These are phyloP conservation scores for Prosopis cineraria DNA, from an alignment of 306 rosid genomes.

Conservation along the genomic window DNA sequence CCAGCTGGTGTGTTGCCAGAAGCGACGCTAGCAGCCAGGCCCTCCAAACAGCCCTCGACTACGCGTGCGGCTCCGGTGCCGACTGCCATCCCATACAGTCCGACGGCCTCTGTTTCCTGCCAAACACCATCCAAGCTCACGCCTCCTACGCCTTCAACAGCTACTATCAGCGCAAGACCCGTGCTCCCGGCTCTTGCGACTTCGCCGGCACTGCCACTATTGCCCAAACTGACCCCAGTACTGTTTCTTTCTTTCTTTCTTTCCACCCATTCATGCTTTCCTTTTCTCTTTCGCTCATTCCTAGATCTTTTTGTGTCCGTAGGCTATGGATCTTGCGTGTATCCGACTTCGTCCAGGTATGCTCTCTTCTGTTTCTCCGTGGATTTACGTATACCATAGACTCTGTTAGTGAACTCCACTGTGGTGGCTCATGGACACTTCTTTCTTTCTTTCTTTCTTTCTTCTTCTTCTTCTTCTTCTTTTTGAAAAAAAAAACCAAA, in stretches of 20 bases:
- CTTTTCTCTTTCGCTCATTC: background rate
- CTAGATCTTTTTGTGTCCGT: background rate
- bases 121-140: conserved; percentile 90
- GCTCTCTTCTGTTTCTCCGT: background rate
- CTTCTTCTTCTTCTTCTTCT: too few species aligned
- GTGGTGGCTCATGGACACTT: background rate
- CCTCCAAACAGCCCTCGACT: conserved; percentile 76
- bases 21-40: conserved; percentile 63
- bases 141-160: conserved; percentile 94
- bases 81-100: conserved; percentile 70
- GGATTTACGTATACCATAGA: background rate
- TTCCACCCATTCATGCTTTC: background rate
- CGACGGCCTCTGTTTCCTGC: conserved; percentile 75
- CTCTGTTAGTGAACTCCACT: background rate
- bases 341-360: conserved; percentile 82
- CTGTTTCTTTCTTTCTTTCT: background rate
- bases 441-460: background rate
- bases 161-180: conserved; percentile 56
- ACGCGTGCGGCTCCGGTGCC: conserved; percentile 77
- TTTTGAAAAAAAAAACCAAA: background rate
- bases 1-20: conserved; percentile 77
- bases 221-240: conserved; percentile 89
- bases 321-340: conserved; percentile 99
- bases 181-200: conserved; percentile 83
- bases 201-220: conserved; percentile 77